These are phyloP conservation scores for Leishmania guyanensis DNA, from an alignment of 208 protist species.

Conservation along the genomic window DNA sequence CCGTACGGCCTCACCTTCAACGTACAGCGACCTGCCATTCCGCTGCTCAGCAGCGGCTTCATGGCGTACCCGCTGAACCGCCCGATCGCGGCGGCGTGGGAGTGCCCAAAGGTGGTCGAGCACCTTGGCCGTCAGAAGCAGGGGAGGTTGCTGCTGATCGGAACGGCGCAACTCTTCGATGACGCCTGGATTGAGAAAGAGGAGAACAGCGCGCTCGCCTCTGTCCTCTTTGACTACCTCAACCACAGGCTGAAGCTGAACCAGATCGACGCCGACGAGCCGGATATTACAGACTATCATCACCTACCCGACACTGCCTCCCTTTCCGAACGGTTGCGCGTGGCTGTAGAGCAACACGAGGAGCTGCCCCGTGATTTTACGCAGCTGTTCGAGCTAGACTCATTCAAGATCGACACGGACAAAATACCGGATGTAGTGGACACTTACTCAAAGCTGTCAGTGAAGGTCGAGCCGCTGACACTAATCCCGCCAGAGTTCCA, in stretches of 20 bases:
- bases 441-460: conserved; percentile 88
- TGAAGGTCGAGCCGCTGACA: conserved; percentile 95
- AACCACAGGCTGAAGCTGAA: conserved; percentile 90
- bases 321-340: conserved; percentile 90
- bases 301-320: conserved; percentile 95
- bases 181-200: conserved; percentile 95
- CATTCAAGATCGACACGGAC: conserved; percentile 95
- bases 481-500: conserved; percentile 97
- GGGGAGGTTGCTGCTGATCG: conserved; percentile 92
- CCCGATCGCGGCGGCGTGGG: conserved; percentile 87
- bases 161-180: conserved; percentile 90
- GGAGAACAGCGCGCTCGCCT: conserved; percentile 90
- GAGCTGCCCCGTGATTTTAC: conserved; percentile 96
- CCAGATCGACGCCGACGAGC: conserved; percentile 94
- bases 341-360: conserved; percentile 96
- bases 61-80: conserved; percentile 96
- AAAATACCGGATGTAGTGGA: conserved; percentile 94
- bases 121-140: conserved; percentile 76
- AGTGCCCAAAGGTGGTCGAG: conserved; percentile 69
- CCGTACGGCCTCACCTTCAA: conserved; percentile 95
- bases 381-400: conserved; percentile 91
- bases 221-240: conserved; percentile 90
- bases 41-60: conserved; percentile 94
- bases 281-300: conserved; percentile 95
- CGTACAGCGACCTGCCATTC: conserved; percentile 92